phyloP scores from a whole-genome alignment of 352 stramenopile species.

The Phytophthora europaea region DNA sequence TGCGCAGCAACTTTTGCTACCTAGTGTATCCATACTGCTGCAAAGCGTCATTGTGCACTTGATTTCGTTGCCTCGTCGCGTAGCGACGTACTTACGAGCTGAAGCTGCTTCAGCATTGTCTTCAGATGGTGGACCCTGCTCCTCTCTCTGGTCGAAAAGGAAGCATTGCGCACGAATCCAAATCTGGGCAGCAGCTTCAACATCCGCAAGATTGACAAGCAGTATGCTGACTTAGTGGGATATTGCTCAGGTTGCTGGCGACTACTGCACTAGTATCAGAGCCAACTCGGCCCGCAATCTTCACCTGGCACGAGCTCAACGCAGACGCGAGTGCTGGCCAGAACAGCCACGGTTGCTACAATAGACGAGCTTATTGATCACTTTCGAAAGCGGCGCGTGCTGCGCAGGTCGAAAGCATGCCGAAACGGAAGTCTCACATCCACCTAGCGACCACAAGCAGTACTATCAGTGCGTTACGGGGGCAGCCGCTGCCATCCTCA shows the following conservation, averaged over 20 bases:
- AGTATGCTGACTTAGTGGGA: neutral
- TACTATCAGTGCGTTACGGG: neutral
- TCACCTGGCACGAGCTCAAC: neutral
- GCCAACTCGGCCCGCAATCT: neutral
- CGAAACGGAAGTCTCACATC: conserved; percentile 1
- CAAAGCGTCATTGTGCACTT: neutral
- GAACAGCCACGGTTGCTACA: neutral
- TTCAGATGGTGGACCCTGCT: neutral
- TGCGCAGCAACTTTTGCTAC: neutral
- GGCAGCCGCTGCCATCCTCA: neutral
- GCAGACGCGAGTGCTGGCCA: neutral
- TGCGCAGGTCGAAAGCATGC: neutral
- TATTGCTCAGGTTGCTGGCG: neutral
- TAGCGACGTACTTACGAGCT: conserved; percentile 2
- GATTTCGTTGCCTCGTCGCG: neutral
- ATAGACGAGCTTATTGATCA: neutral
- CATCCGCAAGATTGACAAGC: neutral
- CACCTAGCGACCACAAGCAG: neutral
- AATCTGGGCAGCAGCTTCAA: neutral
- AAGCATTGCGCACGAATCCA: neutral
- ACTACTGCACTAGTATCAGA: neutral
- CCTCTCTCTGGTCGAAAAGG: neutral
- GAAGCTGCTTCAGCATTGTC: neutral
- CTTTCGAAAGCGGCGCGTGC: neutral
- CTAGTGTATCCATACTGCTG: neutral